Evolutionary conservation across 805 yeast species (phyloP), one percentile per base, ranked within the genome.

Genomic region (Grigorovia jiainica): DNA sequence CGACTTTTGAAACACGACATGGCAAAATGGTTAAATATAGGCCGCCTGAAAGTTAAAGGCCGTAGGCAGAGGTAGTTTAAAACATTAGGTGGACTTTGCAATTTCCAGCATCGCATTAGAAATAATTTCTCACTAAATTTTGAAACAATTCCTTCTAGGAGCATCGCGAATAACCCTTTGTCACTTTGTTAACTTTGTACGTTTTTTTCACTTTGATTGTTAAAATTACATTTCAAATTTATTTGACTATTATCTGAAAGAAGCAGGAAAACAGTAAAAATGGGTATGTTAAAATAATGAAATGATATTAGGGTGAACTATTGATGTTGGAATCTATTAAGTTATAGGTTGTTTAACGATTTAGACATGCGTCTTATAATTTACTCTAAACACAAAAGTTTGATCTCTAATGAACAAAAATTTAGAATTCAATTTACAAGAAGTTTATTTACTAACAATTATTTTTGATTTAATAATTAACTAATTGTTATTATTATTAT

Each of bases 261-360:
- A 27, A 27, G 31, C 31, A 27, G 31, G 49, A 58, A 61, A 52
- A 55, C 54, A 59, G 59, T 52, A 60, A 65, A 63, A 67, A 66
- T 67, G 70, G 70, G 71, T 67, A 67, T 58, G 68, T 64, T 13
- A 27, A 23, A 15, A 27, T 27, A 27, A 27, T 15, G 31, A 13
- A 13, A 27, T 13, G 31, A 27, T 27, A 27, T 7, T 13, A 13
- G 7, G 11, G n/a, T 7, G 15, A 27, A 27, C n/a, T 27, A 10
- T 13, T 6, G 11, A 27, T 10, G 11, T 13, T 11, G 16, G n/a
- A 27, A 27, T 27, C n/a, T n/a, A n/a, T n/a, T 2, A 13, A 13
- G n/a, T 13, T 27, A 10, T 25, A 8, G 10, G 7, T 27, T 27
- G 31, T 3, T 10, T 27, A 13, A n/a, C n/a, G n/a, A n/a, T n/a